These are phyloP conservation scores for Neurospora pannonica DNA, from an alignment of 495 filamentous ascomycete genomes.

Conservation along the genomic window DNA sequence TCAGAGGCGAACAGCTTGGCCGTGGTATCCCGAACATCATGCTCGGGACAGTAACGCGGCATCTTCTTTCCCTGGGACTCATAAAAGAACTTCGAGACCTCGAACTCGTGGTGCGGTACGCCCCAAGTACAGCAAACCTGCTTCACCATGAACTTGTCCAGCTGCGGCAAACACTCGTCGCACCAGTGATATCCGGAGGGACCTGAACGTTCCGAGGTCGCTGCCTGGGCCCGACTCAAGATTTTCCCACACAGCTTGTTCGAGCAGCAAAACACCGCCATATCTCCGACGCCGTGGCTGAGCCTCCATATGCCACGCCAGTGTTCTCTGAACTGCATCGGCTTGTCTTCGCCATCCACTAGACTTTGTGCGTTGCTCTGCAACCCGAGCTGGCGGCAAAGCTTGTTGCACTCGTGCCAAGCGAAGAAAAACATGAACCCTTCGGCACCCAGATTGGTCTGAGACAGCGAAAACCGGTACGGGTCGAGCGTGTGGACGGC, in stretches of 20 bases:
- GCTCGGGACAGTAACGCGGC: conserved; percentile 11
- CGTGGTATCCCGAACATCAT: not conserved
- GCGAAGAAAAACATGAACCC: conserved; percentile 33
- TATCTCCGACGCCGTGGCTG: not conserved
- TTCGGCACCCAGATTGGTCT: conserved; percentile 19
- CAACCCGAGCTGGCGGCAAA: conserved; percentile 29
- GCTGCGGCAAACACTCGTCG: conserved; percentile 21
- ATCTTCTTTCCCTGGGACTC: conserved; percentile 15
- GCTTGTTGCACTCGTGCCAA: conserved; percentile 27
- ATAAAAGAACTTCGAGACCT: conserved; percentile 16
- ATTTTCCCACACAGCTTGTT: conserved; percentile 30
- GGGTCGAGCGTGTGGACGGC: conserved; percentile 24
- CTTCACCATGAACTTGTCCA: conserved; percentile 7
- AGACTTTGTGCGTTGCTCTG: conserved; percentile 19
- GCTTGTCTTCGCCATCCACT: conserved; percentile 7
- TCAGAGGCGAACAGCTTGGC: no score
- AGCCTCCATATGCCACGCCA: no score
- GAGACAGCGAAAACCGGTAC: conserved; percentile 17
- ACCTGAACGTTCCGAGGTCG: conserved; percentile 3
- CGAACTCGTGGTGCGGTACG: conserved; percentile 12
- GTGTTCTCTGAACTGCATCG: conserved; percentile 13
- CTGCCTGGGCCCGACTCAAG: conserved; percentile 7
- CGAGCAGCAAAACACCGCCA: conserved; percentile 25
- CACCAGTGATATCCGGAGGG: conserved; percentile 21
- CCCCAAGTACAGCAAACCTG: conserved; percentile 1